Base-by-base conservation (phyloP, 192 early-diverging fungal genomes). In the Pilobolus umbonatus region DNA sequence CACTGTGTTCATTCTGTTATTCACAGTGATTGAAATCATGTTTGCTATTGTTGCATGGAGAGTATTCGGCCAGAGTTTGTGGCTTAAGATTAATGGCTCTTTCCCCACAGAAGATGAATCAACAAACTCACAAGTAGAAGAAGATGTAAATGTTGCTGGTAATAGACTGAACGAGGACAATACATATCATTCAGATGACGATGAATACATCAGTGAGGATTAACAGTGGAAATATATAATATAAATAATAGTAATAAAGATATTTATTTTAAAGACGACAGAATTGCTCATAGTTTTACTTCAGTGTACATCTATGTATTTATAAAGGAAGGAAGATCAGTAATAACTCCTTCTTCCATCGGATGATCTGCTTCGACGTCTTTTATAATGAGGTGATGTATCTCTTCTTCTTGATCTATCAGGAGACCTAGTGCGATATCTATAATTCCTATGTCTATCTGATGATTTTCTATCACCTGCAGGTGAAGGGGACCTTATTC, bases 11-110 rank as follows among this genome's bases (percentile, higher is more conserved):
- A 77, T 71, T 22, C 4, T 59, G 0, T 44, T 80, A 22, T 80
- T 80, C 38, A 65, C 75, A 36, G 59, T 64, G 24, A 73, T 73
- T 57, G 78, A 80, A 44, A 57, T 77, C 22, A 59, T 77, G 17
- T 77, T 75, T 52, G 75, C 75, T 8, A 35, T 73, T n/a, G 45
- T 80, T 29, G 74, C 78, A 21, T 80, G 78, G 78, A 67, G 61
- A 38, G 30, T 65, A 32, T 65, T 65, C 51, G 62, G 62, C 15
- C 29, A 65, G 25, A 47, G 26, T 2, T 48, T 65, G n/a, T 65
- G 62, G 62, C 30, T 38, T 5, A 59, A 59, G 9, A 4, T 59
- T 5, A 59, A 59, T 35, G 32, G 48, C 2, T 39, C 44, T 26
- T 59, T 59, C 40, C 45, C 28, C 2, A 5, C 52, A 3, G 52